Base-by-base conservation (phyloP, 2,329 filamentous ascomycete species). In the Fusarium irregulare region DNA sequence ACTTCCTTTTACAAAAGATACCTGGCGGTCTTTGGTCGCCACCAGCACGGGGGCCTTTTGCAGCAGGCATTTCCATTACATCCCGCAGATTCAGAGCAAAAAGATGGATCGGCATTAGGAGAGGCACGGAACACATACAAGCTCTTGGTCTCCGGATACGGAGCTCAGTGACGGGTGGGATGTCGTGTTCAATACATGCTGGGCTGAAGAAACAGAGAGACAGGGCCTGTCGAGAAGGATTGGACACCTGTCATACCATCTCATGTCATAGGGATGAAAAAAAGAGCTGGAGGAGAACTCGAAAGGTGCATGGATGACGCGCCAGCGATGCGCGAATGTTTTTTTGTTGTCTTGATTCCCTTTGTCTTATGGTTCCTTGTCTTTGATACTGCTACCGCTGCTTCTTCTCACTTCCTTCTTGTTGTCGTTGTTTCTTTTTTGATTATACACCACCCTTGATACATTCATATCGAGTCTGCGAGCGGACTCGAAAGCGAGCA, bases 381-480 rank as follows among this genome's bases (percentile, higher is more conserved):
- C 60, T 72, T 70, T 68, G 55, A 66, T 67, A 71, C 65, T 73
- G 65, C 59, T 71, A 42, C 60, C 42, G 23, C 45, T 56, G 41
- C 46, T 55, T 56, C 60, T 56, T 74, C 28, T 42, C 49, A 42
- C 49, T 53, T 53, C 49, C 25, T 41, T 34, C 62, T 71, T 65
- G 59, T 76, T 73, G 69, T 67, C 60, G 72, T 73, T 73, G 72
- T 70, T 70, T 65, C 64, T 76, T 56, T 75, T 75, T 76, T 73
- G 75, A 74, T 77, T 78, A 77, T 77, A 78, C 73, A 78, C 76
- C 66, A 77, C 44, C 64, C 74, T n/a, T 76, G 73, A 76, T 76
- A 76, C 75, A 74, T 76, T 76, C 75, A 74, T 71, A 64, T 51
- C 59, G 72, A 73, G 76, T 74, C 76, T 78, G 78, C 76, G 64